Percentiles rank a stretch among this genome's conserved stretches.
phyloP scores from a whole-genome alignment of 495 filamentous ascomycete species.

The Venustampulla echinocandica region DNA sequence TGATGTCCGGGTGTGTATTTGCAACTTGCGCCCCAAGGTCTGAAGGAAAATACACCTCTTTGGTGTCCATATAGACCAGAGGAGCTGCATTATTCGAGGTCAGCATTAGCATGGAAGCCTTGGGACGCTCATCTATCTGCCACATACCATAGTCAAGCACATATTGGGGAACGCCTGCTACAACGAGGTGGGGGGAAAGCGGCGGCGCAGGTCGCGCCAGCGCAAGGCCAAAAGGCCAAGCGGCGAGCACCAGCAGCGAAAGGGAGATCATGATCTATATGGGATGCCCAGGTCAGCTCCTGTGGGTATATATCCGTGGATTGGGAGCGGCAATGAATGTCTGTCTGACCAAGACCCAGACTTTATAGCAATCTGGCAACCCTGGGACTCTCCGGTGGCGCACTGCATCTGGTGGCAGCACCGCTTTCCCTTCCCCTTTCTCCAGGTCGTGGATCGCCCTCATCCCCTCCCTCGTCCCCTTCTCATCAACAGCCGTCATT shows the following conservation, averaged over 20 bases:
- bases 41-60: constrained; percentile 84
- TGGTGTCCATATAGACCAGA: constrained; percentile 79
- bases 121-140: neutral
- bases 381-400: too few species aligned
- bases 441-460: too few species aligned
- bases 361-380: too few species aligned
- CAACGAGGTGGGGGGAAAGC: too few species aligned
- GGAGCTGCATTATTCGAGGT: constrained; percentile 45
- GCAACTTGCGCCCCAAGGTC: constrained; percentile 80
- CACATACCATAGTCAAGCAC: constrained; percentile 34
- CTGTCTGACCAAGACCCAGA: too few species aligned
- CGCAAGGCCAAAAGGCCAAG: constrained; percentile 8
- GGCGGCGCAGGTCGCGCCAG: constrained; percentile 7
- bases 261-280: constrained; percentile 6
- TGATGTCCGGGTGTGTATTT: constrained; percentile 65
- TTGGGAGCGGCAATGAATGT: too few species aligned
- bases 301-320: too few species aligned
- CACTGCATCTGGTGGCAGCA: neutral
- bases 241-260: constrained; percentile 8
- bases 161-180: constrained; percentile 34
- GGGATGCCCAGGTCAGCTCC: neutral
- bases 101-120: neutral
- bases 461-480: neutral
- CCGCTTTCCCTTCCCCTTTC: constrained; percentile 5
- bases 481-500: constrained; percentile 2